Conservation (phyloP, 805 yeast species). For the Starmerella potacharoeniae region DNA sequence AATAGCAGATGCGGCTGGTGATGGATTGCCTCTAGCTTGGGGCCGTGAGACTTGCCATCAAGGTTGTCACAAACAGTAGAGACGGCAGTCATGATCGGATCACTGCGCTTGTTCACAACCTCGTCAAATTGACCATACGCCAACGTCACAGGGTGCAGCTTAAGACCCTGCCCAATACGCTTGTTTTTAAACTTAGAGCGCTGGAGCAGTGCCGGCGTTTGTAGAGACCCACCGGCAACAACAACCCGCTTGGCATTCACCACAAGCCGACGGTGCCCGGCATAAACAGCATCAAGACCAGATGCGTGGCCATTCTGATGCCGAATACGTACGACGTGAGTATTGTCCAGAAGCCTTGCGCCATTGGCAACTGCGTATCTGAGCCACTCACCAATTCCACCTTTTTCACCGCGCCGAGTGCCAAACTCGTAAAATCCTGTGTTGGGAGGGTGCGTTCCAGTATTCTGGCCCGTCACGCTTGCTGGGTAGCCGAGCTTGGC, state of each 20-base stretch:
- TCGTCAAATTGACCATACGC: constrained; percentile 36
- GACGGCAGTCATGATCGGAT: constrained; percentile 42
- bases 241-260: constrained; percentile 38
- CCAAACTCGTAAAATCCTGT: constrained; percentile 43
- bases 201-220: constrained; percentile 39
- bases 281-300: constrained; percentile 34
- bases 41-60: constrained; percentile 45
- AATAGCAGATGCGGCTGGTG: constrained; percentile 36
- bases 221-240: constrained; percentile 38
- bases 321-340: constrained; percentile 32
- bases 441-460: constrained; percentile 33
- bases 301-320: constrained; percentile 36
- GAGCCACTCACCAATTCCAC: constrained; percentile 42
- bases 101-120: constrained; percentile 32
- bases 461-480: constrained; percentile 38
- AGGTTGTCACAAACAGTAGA: constrained; percentile 37
- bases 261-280: constrained; percentile 20
- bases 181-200: constrained; percentile 41
- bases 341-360: constrained; percentile 37
- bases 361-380: constrained; percentile 38
- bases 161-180: constrained; percentile 41
- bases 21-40: constrained; percentile 39
- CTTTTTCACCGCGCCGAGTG: constrained; percentile 40
- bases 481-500: constrained; percentile 36
- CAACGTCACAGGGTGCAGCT: constrained; percentile 40